phyloP scores from a whole-genome alignment of 2,329 filamentous ascomycete species.

The Stagonosporopsis rhizophila region DNA sequence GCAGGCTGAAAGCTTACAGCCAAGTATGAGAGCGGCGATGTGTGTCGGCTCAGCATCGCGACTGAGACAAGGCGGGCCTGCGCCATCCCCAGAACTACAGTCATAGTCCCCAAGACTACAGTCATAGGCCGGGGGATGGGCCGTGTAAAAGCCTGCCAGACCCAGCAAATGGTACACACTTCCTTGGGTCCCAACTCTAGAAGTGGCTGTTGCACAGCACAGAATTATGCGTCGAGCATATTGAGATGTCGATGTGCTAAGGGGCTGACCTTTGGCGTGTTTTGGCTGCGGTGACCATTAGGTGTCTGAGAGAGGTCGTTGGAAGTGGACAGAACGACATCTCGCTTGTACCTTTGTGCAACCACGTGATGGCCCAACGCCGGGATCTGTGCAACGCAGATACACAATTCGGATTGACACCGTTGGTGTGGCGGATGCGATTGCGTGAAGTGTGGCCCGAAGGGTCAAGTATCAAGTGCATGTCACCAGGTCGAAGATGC shows the following conservation, averaged over 20 bases:
- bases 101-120: not conserved
- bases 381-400: not conserved
- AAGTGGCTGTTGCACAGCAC: too few species aligned
- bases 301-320: not conserved
- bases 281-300: not conserved
- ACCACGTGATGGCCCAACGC: slow-evolving; percentile 5
- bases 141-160: not conserved
- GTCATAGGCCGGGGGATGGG: too few species aligned
- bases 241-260: not conserved
- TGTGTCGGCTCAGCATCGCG: not conserved
- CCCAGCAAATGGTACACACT: not conserved
- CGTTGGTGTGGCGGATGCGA: not conserved
- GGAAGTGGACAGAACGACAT: not conserved
- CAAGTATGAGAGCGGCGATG: not conserved
- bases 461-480: not conserved
- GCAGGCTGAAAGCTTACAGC: slow-evolving; percentile 3
- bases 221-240: not conserved
- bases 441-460: not conserved
- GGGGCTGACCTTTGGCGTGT: not conserved
- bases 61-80: not conserved
- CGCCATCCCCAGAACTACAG: not conserved
- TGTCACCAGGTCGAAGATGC: not conserved
- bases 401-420: not conserved
- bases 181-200: not conserved
- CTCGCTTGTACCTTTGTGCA: slow-evolving; percentile 12